A percentile compares a stretch with the other conserved stretches of the same genome.
Conservation (phyloP, 176 grass and related monocot species). For the Avena insularis region DNA sequence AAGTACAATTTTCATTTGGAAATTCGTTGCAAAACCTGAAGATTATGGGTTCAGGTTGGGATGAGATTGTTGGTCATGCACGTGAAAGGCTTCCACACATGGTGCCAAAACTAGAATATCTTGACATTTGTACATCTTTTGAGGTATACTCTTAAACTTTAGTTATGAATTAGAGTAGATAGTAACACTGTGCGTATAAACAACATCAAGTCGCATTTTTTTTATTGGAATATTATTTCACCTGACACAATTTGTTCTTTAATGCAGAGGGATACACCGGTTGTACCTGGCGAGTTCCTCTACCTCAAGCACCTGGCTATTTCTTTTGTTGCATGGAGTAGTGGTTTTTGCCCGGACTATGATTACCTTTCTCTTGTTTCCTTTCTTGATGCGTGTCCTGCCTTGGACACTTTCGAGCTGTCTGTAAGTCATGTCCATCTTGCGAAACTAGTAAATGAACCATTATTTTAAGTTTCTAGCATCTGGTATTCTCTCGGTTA, state of each 20-base stretch:
- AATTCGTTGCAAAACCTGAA: neutral
- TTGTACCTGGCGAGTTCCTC: neutral
- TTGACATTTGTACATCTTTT: constrained; percentile 4
- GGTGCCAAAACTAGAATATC: constrained; percentile 4
- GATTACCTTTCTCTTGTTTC: neutral
- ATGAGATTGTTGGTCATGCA: neutral
- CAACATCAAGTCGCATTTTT: neutral
- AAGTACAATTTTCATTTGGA: constrained; percentile 4
- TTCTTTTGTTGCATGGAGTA: neutral
- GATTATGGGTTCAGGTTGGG: neutral
- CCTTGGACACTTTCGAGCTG: neutral
- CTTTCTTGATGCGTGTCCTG: neutral
- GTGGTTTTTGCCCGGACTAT: neutral
- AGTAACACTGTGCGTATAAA: neutral
- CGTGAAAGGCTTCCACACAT: neutral
- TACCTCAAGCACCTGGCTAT: neutral
- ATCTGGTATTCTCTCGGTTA: neutral
- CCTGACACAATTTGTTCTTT: neutral
- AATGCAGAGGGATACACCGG: neutral
- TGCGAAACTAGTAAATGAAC: neutral
- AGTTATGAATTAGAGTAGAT: neutral
- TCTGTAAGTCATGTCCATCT: neutral
- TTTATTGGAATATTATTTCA: neutral
- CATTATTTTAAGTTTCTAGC: neutral
- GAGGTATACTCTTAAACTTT: constrained; percentile 1